These are phyloP conservation scores for Penicillium sp. DNA, from an alignment of 2,329 filamentous ascomycete species.

Conservation along the genomic window DNA sequence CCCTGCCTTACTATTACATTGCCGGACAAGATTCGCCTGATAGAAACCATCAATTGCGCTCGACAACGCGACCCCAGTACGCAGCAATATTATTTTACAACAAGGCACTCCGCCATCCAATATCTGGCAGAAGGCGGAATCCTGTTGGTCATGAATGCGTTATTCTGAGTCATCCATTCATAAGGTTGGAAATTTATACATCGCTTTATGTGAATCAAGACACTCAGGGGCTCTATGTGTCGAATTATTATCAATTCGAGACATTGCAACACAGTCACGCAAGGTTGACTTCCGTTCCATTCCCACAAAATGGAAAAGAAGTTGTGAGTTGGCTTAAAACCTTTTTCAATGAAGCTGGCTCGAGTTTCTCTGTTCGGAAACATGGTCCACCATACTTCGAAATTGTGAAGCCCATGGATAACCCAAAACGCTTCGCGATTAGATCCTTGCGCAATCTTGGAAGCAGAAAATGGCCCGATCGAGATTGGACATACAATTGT, in stretches of 20 bases:
- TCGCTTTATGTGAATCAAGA: too few species aligned
- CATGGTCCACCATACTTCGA: too few species aligned
- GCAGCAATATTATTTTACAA: background rate
- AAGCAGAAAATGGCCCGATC: too few species aligned
- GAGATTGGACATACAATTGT: too few species aligned
- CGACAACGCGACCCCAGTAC: background rate
- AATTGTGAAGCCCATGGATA: too few species aligned
- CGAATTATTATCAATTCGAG: too few species aligned
- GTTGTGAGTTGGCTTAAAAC: background rate
- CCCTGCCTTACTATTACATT: background rate
- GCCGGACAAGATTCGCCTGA: background rate
- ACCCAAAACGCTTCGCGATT: too few species aligned
- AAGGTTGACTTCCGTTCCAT: background rate
- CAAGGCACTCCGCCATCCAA: background rate
- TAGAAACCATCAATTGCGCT: background rate
- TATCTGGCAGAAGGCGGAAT: too few species aligned
- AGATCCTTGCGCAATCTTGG: too few species aligned
- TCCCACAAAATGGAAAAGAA: background rate
- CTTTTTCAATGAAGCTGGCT: background rate
- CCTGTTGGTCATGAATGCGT: background rate
- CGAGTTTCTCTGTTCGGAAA: background rate
- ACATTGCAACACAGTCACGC: too few species aligned
- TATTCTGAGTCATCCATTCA: background rate
- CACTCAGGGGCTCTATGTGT: too few species aligned
- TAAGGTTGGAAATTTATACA: too few species aligned